phyloP scores from a whole-genome alignment of 2,329 filamentous ascomycete genomes.

The Trichoderma atrobrunneum region DNA sequence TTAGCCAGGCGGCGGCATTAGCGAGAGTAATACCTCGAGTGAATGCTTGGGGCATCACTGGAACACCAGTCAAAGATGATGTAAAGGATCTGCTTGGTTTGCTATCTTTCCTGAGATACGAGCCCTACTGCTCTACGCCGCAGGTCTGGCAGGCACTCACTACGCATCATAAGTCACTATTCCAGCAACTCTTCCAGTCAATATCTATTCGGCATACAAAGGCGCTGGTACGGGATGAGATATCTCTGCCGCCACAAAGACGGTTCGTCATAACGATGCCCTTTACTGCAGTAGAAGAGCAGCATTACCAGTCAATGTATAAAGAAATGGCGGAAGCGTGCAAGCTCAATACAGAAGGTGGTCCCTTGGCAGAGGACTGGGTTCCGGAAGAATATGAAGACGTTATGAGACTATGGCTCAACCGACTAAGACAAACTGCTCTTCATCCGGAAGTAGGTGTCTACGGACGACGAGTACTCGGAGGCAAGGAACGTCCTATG shows the following conservation, averaged over 20 bases:
- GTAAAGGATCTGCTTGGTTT: constrained; percentile 76
- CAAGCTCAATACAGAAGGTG: constrained; percentile 62
- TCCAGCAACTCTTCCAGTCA: constrained; percentile 65
- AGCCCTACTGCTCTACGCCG: constrained; percentile 67
- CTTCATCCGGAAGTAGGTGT: constrained; percentile 80
- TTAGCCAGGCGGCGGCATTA: constrained; percentile 77
- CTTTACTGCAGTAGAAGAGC: constrained; percentile 86
- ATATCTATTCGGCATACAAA: constrained; percentile 87
- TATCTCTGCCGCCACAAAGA: constrained; percentile 77
- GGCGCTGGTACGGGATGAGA: constrained; percentile 71
- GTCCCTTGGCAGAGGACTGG: constrained; percentile 61
- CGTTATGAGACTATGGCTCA: constrained; percentile 76
- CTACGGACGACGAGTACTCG: constrained; percentile 61
- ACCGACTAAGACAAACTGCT: constrained; percentile 74
- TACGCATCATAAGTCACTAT: constrained; percentile 57
- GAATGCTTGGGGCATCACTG: constrained; percentile 90
- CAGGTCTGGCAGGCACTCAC: constrained; percentile 68
- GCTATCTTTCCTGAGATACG: constrained; percentile 73
- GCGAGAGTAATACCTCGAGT: constrained; percentile 76
- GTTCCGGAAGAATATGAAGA: constrained; percentile 62
- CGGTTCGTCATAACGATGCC: constrained; percentile 85
- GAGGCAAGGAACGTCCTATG: constrained; percentile 63
- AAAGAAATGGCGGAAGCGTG: constrained; percentile 70
- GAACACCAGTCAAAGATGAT: constrained; percentile 78
- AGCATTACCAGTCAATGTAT: constrained; percentile 78